Evolutionary conservation across 192 early-diverging fungal genomes (phyloP), one percentile per base, ranked within the genome.

Genomic region (Entophlyctis helioformis): DNA sequence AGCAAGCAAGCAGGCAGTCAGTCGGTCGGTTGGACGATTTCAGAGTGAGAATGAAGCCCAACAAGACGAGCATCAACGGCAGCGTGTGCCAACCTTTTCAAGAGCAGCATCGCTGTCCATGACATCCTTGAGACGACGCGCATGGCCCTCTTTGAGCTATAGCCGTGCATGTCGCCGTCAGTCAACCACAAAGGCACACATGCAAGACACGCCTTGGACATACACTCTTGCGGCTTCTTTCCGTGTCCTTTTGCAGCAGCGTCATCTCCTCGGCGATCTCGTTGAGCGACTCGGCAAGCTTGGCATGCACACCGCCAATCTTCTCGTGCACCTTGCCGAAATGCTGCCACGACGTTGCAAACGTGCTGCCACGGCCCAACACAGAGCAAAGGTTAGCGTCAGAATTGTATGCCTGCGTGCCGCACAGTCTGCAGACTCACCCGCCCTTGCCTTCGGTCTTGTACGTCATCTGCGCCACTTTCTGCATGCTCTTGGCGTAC

Each of bases 261-360:
- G 68, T 62, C 39, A 94, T 53, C 31, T 91, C 85, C 13, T 97
- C 93, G 16, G 86, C 77, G 42, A 89, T 68, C 32, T 87, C 84
- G 4, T 64, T 49, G 27, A 91, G 67, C 13, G 67, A 66, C 8
- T 63, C 58, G 1, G 88, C 67, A 51, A 91, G 84, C 53, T 87
- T 81, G 43, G 89, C 57, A 8, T 83, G 67, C 46, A 84, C 82
- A 44, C 85, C 75, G 7, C 83, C 93, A 37, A 91, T 58, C 5
- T 74, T 71, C 50, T 87, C 87, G 62, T 97, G 90, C 27, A 92
- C 69, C 40, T 82, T 77, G 25, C 82, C 59, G 32, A 92, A 77
- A 5, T 79, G 72, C 31, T 62, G 57, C 84, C 85, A 92, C n/a
- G 74, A 65, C 12, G 70, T 70, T n/a, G 80, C 75, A 68, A 76